Conservation (phyloP, 164 flowering plant species). For the Platanus orientalis region DNA sequence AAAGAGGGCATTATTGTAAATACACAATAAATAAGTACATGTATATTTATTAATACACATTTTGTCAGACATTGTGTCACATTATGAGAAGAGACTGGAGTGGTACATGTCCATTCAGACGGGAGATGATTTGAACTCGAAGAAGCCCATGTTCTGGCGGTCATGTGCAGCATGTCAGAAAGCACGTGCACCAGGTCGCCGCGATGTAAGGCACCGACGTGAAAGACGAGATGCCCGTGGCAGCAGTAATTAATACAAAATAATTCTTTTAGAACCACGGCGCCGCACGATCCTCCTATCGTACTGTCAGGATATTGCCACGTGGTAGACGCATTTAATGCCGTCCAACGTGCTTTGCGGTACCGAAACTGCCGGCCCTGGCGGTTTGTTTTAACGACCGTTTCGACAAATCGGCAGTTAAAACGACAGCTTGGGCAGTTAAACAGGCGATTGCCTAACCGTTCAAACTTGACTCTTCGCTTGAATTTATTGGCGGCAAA, state of each 20-base stretch:
- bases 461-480: not conserved
- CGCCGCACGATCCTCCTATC: conserved; percentile 11
- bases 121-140: too few relatives aligned
- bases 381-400: not conserved
- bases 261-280: not conserved
- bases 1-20: too few relatives aligned
- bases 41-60: too few relatives aligned
- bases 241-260: too few relatives aligned
- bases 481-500: conserved; percentile 1
- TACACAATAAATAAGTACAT: too few relatives aligned
- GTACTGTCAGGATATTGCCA: conserved; percentile 7
- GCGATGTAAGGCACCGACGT: conserved; percentile 7
- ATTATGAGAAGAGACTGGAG: too few relatives aligned
- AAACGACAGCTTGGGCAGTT: conserved; percentile 5
- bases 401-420: not conserved
- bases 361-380: not conserved
- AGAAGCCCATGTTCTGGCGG: not conserved
- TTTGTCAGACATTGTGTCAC: too few relatives aligned
- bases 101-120: too few relatives aligned
- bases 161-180: conserved; percentile 21
- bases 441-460: not conserved
- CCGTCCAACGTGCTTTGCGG: conserved; percentile 8
- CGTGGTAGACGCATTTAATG: too few relatives aligned
- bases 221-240: too few relatives aligned
- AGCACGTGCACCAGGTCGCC: conserved; percentile 14